Evolutionary conservation across 1,139 yeast genomes (phyloP), one percentile per base, ranked within the genome.

Genomic region (Suhomyces wounanorum): DNA sequence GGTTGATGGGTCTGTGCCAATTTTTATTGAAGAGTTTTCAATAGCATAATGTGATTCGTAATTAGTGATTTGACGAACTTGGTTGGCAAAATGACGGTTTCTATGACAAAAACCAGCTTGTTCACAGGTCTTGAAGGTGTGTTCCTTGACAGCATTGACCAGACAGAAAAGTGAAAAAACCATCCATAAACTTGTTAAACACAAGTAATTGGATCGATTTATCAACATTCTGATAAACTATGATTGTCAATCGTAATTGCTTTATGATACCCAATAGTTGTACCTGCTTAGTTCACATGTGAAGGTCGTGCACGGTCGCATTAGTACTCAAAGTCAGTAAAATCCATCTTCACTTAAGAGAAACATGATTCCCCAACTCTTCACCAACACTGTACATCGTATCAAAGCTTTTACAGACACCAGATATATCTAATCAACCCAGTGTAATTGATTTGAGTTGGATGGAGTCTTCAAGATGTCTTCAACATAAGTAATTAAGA

Each of bases 91-190:
- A 54, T 82, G 83, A 48, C 95, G 72, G 62, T 94, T 90, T 63
- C 99, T 77, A 47, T 79, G 72, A 65, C 99, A 94, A 65, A 94
- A 92, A 8, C 97, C 96, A 18, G 92, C 81, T 59, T 88, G 85
- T 10, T 76, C 83, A 69, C 99, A 94, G 14, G 79, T 82, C 67
- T 89, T 89, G 74, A 92, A 89, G 52, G 91, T 69, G 60, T 85
- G 83, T 11, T 80, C 81, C 65, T 89, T 87, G 25, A 84, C 94
- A 0, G 85, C 85, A 8, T 55, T 25, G 7, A 53, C 66, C 31
- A 39, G 14, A 7, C 50, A 38, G 18, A 38, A 37, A 41, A 41
- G 17, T 30, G 30, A 44, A 23, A 50, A 49, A 42, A 46, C 38
- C 28, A 45, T 43, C 46, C 45, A 43, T 45, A 46, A 47, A 17